Evolutionary conservation across 306 rosid species (phyloP).

Genomic region (Malus sylvestris): DNA sequence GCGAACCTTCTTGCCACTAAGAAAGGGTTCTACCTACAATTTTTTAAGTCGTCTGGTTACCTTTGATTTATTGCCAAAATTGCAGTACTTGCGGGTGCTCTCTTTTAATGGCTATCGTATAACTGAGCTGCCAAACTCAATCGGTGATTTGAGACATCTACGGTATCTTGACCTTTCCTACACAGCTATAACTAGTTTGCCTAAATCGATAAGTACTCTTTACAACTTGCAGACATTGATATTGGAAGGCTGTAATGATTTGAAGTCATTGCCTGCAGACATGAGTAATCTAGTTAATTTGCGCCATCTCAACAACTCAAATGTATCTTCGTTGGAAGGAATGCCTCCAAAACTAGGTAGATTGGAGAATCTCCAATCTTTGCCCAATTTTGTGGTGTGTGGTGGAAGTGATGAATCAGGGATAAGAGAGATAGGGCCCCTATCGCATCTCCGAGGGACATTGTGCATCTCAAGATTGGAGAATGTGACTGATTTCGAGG

Average conservation of each 20-base stretch:
- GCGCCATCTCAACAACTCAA: neutral
- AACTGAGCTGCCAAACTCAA: too few species aligned
- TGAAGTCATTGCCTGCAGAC: neutral
- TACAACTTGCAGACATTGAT: neutral
- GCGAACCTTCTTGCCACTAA: neutral
- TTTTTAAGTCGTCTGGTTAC: neutral
- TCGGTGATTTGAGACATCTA: too few species aligned
- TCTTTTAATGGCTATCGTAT: too few species aligned
- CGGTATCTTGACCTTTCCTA: too few species aligned
- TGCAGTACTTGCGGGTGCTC: too few species aligned
- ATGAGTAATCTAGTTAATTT: neutral
- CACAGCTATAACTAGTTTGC: neutral
- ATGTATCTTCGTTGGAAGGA: neutral
- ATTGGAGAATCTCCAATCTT: neutral
- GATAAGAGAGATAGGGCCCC: neutral
- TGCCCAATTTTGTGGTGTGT: too few species aligned
- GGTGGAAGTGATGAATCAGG: neutral
- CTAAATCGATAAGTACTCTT: neutral
- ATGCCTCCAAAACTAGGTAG: neutral
- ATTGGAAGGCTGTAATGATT: neutral
- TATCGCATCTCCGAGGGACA: neutral
- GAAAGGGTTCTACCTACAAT: too few species aligned
- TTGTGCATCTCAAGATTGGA: neutral
- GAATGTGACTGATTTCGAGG: neutral
- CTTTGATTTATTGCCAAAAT: neutral